Conservation (phyloP, 1,284 basidiomycete genomes). For the Trametes versicolor region DNA sequence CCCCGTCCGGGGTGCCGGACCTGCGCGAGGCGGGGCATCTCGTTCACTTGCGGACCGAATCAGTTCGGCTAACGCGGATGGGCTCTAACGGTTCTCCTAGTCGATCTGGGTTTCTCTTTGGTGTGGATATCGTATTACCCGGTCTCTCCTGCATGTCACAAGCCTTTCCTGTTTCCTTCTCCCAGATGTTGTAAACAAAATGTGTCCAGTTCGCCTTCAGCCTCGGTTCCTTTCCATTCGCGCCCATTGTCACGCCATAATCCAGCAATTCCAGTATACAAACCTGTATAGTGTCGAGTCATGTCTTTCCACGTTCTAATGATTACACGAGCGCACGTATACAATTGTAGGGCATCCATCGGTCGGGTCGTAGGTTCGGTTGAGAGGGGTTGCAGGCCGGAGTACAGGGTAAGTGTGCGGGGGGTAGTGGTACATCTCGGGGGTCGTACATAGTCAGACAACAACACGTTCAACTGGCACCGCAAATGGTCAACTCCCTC, state of each 20-base stretch:
- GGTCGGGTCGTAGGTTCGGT: no score
- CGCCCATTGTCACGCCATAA: neutral
- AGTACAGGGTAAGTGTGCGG: constrained; percentile 2
- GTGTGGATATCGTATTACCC: neutral
- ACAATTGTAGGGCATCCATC: neutral
- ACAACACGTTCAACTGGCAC: constrained; percentile 51
- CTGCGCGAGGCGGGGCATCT: neutral
- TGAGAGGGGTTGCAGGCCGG: neutral
- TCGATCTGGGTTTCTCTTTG: neutral
- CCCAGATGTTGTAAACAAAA: neutral
- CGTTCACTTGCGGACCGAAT: neutral
- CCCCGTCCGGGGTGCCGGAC: neutral
- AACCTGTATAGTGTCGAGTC: constrained; percentile 7
- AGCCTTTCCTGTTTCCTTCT: neutral
- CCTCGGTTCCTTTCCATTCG: neutral
- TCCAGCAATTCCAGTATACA: neutral
- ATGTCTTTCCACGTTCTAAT: neutral
- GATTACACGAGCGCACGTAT: constrained; percentile 15
- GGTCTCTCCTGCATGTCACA: neutral
- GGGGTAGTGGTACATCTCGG: constrained; percentile 23
- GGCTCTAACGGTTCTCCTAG: neutral
- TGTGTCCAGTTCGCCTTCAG: neutral
- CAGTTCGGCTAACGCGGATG: neutral
- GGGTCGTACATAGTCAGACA: constrained; percentile 18
- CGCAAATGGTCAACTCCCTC: constrained; percentile 94